These are phyloP conservation scores for Calvatia gigantea DNA, from an alignment of 768 basidiomycete genomes.

Conservation along the genomic window DNA sequence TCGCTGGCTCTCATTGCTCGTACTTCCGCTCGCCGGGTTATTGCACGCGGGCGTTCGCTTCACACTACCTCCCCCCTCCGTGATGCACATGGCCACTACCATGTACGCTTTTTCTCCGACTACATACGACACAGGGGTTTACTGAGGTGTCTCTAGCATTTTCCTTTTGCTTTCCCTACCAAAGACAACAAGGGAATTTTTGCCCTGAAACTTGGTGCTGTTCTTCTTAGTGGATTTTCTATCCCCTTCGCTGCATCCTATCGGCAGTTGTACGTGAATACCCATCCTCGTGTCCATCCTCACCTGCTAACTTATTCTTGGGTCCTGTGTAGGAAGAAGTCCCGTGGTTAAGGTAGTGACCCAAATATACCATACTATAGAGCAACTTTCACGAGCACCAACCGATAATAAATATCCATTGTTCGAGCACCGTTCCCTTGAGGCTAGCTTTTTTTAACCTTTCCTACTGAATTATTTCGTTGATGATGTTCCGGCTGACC, in stretches of 20 bases:
- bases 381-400: too few relatives aligned
- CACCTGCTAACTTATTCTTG: neutral
- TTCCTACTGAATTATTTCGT: too few relatives aligned
- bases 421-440: too few relatives aligned
- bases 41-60: slow-evolving; percentile 31
- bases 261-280: slow-evolving; percentile 65
- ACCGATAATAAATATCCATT: too few relatives aligned
- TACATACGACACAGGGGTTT: slow-evolving; percentile 4
- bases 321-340: slow-evolving; percentile 38
- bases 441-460: too few relatives aligned
- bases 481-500: too few relatives aligned
- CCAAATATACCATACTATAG: too few relatives aligned
- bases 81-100: slow-evolving; percentile 52
- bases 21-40: slow-evolving; percentile 31
- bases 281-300: neutral
- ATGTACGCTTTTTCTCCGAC: slow-evolving; percentile 35
- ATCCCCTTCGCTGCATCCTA: slow-evolving; percentile 63
- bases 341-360: too few relatives aligned
- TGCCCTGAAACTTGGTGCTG: slow-evolving; percentile 43
- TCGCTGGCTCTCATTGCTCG: slow-evolving; percentile 40
- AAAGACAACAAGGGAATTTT: slow-evolving; percentile 44
- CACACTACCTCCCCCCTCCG: slow-evolving; percentile 40
- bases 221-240: slow-evolving; percentile 54
- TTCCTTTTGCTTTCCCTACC: slow-evolving; percentile 53
- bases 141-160: slow-evolving; percentile 35